Conservation (phyloP, 1,284 basidiomycete genomes). For the Rhodotorula mucilaginosa region DNA sequence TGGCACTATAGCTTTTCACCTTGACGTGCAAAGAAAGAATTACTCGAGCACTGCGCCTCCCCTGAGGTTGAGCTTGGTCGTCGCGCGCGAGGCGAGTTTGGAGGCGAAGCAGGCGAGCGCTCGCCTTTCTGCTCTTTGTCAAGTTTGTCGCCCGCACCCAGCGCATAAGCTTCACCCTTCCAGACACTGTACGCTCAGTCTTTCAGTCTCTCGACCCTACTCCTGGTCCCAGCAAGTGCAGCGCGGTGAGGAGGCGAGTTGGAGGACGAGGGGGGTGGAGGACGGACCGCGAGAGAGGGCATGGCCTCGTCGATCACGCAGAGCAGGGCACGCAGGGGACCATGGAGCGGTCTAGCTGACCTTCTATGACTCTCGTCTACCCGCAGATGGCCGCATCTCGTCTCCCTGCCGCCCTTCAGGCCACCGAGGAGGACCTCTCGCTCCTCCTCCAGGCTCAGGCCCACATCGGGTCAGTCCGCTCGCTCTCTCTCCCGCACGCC, state of each 20-base stretch:
- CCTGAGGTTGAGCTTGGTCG: background rate
- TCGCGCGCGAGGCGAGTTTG: background rate
- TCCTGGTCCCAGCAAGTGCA: background rate
- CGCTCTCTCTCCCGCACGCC: background rate
- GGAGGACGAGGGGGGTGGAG: background rate
- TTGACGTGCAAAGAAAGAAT: background rate
- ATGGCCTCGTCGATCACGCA: background rate
- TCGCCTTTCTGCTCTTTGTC: background rate
- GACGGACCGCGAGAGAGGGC: too few species aligned
- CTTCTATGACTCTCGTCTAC: background rate
- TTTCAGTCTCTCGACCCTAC: background rate
- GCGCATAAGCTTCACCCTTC: constrained; percentile 4
- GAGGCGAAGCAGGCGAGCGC: background rate
- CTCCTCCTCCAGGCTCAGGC: constrained; percentile 91
- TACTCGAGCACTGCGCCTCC: too few species aligned
- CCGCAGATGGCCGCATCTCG: constrained; percentile 56
- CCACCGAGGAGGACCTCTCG: constrained; percentile 96
- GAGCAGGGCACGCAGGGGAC: background rate
- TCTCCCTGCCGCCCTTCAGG: constrained; percentile 86
- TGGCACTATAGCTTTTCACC: background rate
- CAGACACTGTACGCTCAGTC: background rate
- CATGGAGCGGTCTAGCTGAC: background rate
- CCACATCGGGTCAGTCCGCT: constrained; percentile 64
- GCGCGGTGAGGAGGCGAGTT: background rate
- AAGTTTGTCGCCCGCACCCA: background rate